Percentiles rank a stretch among this genome's conserved stretches.
Evolutionary conservation across 768 basidiomycete genomes (phyloP).

Genomic region (Macrolepiota fuliginosa): DNA sequence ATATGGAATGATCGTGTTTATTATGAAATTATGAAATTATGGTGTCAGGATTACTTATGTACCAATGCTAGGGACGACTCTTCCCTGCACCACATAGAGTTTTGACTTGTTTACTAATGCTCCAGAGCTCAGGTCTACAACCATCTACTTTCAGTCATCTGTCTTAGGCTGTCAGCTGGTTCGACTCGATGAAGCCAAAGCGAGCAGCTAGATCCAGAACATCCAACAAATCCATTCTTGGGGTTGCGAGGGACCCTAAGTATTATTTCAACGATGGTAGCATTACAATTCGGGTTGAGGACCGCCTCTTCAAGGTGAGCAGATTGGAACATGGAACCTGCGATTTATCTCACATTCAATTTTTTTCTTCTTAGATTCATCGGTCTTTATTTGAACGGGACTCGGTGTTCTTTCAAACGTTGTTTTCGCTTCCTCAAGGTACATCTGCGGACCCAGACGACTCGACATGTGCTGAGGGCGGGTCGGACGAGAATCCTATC

Average conservation of each 20-base stretch:
- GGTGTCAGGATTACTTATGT: too few relatives aligned
- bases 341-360: background rate
- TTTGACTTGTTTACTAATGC: too few relatives aligned
- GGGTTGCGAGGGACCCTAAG: background rate
- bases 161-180: background rate
- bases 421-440: background rate
- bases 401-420: background rate
- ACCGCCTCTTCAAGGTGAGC: background rate
- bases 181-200: background rate
- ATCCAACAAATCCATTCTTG: background rate
- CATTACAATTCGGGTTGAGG: background rate
- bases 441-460: background rate
- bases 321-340: background rate
- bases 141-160: too few relatives aligned
- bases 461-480: background rate
- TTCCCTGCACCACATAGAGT: too few relatives aligned
- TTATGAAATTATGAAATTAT: too few relatives aligned
- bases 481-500: slow-evolving; percentile 16
- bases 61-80: too few relatives aligned
- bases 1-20: too few relatives aligned
- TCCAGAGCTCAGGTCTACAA: too few relatives aligned
- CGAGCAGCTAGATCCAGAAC: background rate
- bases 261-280: background rate
- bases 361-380: background rate
- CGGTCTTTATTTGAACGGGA: background rate